These are phyloP conservation scores for Malus domestica DNA, from an alignment of 306 rosid genomes.

Conservation along the genomic window DNA sequence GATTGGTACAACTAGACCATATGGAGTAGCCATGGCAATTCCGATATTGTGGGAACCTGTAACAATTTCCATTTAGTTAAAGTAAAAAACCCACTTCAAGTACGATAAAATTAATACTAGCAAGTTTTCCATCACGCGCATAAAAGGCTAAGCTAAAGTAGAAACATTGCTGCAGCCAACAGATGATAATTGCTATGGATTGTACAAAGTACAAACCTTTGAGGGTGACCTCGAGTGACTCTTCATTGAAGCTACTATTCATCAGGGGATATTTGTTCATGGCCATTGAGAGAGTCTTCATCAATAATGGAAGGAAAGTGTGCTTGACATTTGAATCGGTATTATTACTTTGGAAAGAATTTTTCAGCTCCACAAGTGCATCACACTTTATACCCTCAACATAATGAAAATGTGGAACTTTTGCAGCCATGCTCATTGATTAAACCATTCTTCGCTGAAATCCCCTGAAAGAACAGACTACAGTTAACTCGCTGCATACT, in stretches of 20 bases:
- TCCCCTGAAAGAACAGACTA: constrained; percentile 50
- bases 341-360: constrained; percentile 61
- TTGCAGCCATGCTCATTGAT: constrained; percentile 81
- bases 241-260: constrained; percentile 85
- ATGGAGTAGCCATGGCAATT: constrained; percentile 79
- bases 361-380: constrained; percentile 66
- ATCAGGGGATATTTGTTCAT: constrained; percentile 61
- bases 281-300: constrained; percentile 76
- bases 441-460: constrained; percentile 79
- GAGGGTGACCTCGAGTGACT: constrained; percentile 59
- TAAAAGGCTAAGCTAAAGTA: background rate
- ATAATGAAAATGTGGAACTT: constrained; percentile 89
- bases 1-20: constrained; percentile 90
- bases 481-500: background rate
- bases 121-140: too few species aligned
- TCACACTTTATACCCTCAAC: constrained; percentile 84
- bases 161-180: background rate
- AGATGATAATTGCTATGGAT: background rate
- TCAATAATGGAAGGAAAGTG: constrained; percentile 78
- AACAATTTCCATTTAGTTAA: constrained; percentile 4
- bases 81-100: background rate
- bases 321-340: constrained; percentile 62
- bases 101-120: background rate
- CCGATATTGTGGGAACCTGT: constrained; percentile 91
- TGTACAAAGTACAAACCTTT: constrained; percentile 47